Evolutionary conservation across 306 rosid species (phyloP), one percentile per base, ranked within the genome.

Genomic region (Prunus salicina): DNA sequence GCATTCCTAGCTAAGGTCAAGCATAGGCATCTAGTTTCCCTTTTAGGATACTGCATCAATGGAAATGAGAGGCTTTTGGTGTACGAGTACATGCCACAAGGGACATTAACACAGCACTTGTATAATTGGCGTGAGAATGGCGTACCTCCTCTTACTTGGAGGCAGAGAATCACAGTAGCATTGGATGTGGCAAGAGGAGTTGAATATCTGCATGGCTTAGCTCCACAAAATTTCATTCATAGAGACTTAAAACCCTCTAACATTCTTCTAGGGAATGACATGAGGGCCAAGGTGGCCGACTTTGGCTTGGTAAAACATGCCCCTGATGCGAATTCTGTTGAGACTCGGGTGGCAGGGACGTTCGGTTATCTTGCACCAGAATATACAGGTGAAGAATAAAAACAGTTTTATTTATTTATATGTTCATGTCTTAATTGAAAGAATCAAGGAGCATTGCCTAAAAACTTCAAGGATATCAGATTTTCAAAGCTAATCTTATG

Each of bases 341-440:
- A 91, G 84, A 94, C 98, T 12, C 79, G 91, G 69, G 82, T 94
- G 85, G 98, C 97, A 1, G 98, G 98, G 83, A 93, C 98, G 13
- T 93, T 93, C 16, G 97, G 98, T 19, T 93, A 93, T 86, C 89
- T 93, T 38, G 98, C 98, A 69, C 98, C 98, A 49, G 97, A 93
- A 77, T 93, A 93, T 78, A 97, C 97, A 55, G 97, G 98, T 93
- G 41, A 34, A 34, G 41, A 89, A 78, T 76, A 63, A 66, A 75
- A 70, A 43, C 27, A 67, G 71, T 79, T 63, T 47, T 32, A 34
- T 27, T 34, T 18, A 64, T 79, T 47, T 56, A 32, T 41, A 27
- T 61, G 41, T 51, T 69, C 69, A 63, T 75, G 2, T 14, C n/a
- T 38, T 9, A 43, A 38, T 71, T 24, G 5, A 12, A 16, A 8